phyloP scores from a whole-genome alignment of 108 stramenopile species.

The Aureococcus anophagefferens region DNA sequence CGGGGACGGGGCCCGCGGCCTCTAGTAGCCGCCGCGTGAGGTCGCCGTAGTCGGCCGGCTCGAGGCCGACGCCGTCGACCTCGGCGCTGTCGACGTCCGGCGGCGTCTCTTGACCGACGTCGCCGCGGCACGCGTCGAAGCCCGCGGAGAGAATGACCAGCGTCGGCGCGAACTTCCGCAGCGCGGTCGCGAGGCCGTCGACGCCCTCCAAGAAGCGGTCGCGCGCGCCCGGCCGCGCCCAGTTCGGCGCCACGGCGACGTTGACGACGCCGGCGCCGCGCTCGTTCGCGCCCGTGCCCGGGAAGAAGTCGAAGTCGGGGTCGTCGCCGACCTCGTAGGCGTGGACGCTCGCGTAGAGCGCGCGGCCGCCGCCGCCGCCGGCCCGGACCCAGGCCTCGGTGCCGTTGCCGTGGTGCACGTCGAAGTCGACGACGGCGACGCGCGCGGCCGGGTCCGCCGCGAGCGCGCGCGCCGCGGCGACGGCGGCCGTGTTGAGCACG shows the following conservation, averaged over 20 bases:
- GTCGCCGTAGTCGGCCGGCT: slow-evolving; percentile 18
- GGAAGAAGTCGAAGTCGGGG: slow-evolving; percentile 27
- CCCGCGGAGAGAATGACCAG: slow-evolving; percentile 27
- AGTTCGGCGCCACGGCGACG: slow-evolving; percentile 11
- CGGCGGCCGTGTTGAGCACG: slow-evolving; percentile 41
- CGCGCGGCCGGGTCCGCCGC: slow-evolving; percentile 20
- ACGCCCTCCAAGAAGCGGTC: slow-evolving; percentile 8
- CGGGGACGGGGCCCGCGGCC: background rate
- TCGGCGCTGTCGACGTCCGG: background rate
- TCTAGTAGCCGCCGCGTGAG: background rate
- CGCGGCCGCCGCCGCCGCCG: background rate
- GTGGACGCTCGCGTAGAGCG: slow-evolving; percentile 24
- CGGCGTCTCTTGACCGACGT: slow-evolving; percentile 17
- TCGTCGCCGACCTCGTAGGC: slow-evolving; percentile 9
- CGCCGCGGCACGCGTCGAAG: slow-evolving; percentile 27
- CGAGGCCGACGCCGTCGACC: slow-evolving; percentile 5
- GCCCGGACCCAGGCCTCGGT: slow-evolving; percentile 27
- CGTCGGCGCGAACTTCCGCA: slow-evolving; percentile 25
- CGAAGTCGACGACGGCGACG: slow-evolving; percentile 48
- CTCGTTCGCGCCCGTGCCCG: slow-evolving; percentile 21
- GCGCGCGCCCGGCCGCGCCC: background rate
- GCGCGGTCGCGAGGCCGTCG: background rate
- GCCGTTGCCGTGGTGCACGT: slow-evolving; percentile 55
- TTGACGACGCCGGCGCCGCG: slow-evolving; percentile 14
- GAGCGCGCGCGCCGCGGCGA: slow-evolving; percentile 27